Evolutionary conservation across 1,284 basidiomycete genomes (phyloP).

Genomic region (Tilletia walkeri): DNA sequence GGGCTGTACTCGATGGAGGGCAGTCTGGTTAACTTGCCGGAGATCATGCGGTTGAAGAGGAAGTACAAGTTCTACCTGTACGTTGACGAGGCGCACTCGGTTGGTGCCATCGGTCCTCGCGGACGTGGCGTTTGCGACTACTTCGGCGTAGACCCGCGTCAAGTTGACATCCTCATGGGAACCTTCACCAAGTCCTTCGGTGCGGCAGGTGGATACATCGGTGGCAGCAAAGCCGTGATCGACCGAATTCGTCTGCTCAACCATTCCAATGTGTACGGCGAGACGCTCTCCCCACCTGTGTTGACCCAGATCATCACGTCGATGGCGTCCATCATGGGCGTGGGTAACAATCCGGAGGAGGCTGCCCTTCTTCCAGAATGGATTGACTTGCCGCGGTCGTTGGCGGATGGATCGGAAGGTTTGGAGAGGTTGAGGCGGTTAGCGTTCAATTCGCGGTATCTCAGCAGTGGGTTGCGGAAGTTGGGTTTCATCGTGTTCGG

Average conservation of each 20-base stretch:
- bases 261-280: conserved; percentile 82
- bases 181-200: conserved; percentile 99
- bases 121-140: conserved; percentile 95
- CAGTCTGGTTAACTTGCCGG: conserved; percentile 80
- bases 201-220: conserved; percentile 92
- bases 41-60: conserved; percentile 80
- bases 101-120: conserved; percentile 88
- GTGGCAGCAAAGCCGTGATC: conserved; percentile 76
- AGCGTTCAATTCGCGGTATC: conserved; percentile 92
- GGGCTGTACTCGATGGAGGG: conserved; percentile 99
- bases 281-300: conserved; percentile 86
- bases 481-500: conserved; percentile 97
- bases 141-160: conserved; percentile 78
- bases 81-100: conserved; percentile 95
- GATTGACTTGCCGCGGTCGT: conserved; percentile 42
- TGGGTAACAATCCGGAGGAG: conserved; percentile 41
- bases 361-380: conserved; percentile 47
- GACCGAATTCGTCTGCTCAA: conserved; percentile 78
- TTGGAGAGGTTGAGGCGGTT: conserved; percentile 76
- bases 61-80: conserved; percentile 99
- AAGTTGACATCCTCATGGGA: conserved; percentile 93
- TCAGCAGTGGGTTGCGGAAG: conserved; percentile 79
- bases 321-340: conserved; percentile 94
- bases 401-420: conserved; percentile 66
- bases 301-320: conserved; percentile 86